These are phyloP conservation scores for Verticillium nubilum DNA, from an alignment of 2,329 filamentous ascomycete genomes.

Conservation along the genomic window DNA sequence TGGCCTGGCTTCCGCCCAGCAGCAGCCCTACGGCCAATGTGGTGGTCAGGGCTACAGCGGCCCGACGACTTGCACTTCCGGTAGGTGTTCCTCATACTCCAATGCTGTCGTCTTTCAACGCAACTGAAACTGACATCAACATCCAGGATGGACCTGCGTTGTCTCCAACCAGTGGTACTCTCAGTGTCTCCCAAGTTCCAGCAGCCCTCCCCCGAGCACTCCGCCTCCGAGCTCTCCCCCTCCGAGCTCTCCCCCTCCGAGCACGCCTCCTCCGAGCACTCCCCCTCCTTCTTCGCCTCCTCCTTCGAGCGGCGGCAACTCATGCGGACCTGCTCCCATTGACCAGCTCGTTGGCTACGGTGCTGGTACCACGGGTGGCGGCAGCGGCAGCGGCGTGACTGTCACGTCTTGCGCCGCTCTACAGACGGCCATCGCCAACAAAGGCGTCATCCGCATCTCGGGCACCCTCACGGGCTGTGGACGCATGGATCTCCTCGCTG, in stretches of 20 bases:
- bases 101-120: conserved; percentile 8
- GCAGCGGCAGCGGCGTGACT: conserved; percentile 35
- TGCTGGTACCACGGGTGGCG: conserved; percentile 37
- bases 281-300: conserved; percentile 1
- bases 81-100: conserved; percentile 10
- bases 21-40: conserved; percentile 28
- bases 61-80: conserved; percentile 12
- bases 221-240: background rate
- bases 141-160: conserved; percentile 15
- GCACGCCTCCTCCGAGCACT: background rate
- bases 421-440: conserved; percentile 25
- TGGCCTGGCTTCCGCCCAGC: background rate
- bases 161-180: conserved; percentile 22
- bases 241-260: background rate
- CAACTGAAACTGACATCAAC: background rate
- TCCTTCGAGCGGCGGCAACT: conserved; percentile 3
- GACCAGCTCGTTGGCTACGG: conserved; percentile 26
- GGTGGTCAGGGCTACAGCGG: conserved; percentile 15
- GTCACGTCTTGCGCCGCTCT: conserved; percentile 38
- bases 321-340: conserved; percentile 12
- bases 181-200: conserved; percentile 13
- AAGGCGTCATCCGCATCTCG: conserved; percentile 39
- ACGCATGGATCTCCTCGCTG: conserved; percentile 38
- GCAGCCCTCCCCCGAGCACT: background rate
- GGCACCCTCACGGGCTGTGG: conserved; percentile 35